phyloP scores from a whole-genome alignment of 1,139 yeast species.

The Kurtzmaniella quercitrusa region DNA sequence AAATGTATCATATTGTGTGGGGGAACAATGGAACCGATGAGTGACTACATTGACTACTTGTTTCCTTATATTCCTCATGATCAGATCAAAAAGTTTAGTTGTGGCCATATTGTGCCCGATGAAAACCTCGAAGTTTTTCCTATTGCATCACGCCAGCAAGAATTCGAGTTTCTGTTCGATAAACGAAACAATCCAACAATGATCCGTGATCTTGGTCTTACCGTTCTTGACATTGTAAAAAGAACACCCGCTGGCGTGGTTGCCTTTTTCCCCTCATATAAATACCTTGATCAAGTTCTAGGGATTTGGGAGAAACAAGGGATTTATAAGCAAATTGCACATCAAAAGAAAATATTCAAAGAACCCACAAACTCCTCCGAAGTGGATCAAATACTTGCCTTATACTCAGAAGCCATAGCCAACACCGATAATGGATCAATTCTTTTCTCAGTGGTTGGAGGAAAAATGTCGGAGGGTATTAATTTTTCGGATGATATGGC shows the following conservation, averaged over 20 bases:
- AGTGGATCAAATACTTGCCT: constrained; percentile 44
- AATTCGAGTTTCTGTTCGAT: constrained; percentile 67
- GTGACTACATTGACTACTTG: constrained; percentile 61
- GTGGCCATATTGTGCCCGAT: constrained; percentile 83
- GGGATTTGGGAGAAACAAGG: constrained; percentile 46
- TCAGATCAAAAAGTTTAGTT: constrained; percentile 54
- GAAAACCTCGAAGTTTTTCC: constrained; percentile 62
- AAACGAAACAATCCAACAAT: constrained; percentile 47
- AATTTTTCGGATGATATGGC: constrained; percentile 86
- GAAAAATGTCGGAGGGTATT: constrained; percentile 91
- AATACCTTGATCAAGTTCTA: constrained; percentile 53
- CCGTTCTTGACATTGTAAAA: constrained; percentile 42
- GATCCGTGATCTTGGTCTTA: constrained; percentile 51
- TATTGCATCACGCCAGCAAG: constrained; percentile 18
- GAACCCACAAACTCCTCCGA: constrained; percentile 50
- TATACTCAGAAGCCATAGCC: constrained; percentile 41
- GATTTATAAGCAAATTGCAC: constrained; percentile 28
- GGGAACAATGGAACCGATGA: constrained; percentile 93
- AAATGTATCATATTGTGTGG: constrained; percentile 82
- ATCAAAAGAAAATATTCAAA: constrained; percentile 44
- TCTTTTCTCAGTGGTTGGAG: constrained; percentile 86
- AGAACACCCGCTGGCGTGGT: constrained; percentile 67
- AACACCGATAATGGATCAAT: constrained; percentile 50
- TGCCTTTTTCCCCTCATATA: constrained; percentile 81
- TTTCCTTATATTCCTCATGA: constrained; percentile 52